These are phyloP conservation scores for Triticum timopheevii DNA, from an alignment of 176 grass and related monocot species.

Conservation along the genomic window DNA sequence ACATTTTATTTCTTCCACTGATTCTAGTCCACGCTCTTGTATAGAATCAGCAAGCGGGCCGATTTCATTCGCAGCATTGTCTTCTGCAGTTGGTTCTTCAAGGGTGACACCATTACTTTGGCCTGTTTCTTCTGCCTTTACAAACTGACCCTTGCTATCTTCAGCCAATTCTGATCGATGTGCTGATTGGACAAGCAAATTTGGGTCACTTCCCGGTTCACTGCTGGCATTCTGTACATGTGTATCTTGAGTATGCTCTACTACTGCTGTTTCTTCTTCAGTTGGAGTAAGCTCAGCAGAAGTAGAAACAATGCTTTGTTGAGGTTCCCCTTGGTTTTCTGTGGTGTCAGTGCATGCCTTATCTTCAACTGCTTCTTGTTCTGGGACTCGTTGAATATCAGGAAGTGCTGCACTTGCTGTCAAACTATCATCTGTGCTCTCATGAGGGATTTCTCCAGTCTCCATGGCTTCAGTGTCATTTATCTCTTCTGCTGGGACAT, in stretches of 20 bases:
- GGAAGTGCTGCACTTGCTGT: constrained; percentile 20
- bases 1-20: constrained; percentile 29
- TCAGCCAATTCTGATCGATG: not conserved
- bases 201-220: constrained; percentile 24
- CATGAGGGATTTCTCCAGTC: constrained; percentile 17
- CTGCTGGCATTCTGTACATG: constrained; percentile 16
- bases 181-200: constrained; percentile 26
- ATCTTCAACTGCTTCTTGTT: constrained; percentile 32
- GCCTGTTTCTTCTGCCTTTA: constrained; percentile 25
- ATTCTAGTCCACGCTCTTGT: constrained; percentile 16
- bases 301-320: constrained; percentile 3
- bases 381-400: not conserved
- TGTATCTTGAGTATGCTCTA: not conserved
- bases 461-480: constrained; percentile 19
- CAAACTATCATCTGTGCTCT: constrained; percentile 11
- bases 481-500: not conserved
- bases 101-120: not conserved
- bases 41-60: constrained; percentile 5
- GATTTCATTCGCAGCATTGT: constrained; percentile 10
- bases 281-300: constrained; percentile 9
- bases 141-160: constrained; percentile 8
- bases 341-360: not conserved
- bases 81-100: constrained; percentile 25
- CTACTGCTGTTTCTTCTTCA: constrained; percentile 28
- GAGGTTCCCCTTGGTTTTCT: constrained; percentile 31